Conservation (phyloP, 2,329 filamentous ascomycete genomes). For the Drechslerella coelobrocha region DNA sequence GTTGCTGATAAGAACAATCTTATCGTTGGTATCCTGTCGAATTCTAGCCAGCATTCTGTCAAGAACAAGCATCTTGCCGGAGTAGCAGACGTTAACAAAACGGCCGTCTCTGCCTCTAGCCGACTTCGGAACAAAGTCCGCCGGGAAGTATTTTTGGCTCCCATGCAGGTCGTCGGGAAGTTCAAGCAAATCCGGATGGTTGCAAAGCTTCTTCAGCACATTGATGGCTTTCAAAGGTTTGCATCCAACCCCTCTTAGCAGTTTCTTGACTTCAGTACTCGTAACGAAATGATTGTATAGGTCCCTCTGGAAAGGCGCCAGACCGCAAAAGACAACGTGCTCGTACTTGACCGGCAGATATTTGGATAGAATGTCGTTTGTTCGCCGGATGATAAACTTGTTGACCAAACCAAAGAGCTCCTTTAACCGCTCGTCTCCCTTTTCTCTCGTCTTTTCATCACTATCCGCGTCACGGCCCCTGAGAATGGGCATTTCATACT, state of each 20-base stretch:
- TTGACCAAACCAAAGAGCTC: slow-evolving; percentile 88
- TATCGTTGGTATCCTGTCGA: slow-evolving; percentile 94
- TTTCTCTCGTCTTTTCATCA: slow-evolving; percentile 78
- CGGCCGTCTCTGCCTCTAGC: slow-evolving; percentile 79
- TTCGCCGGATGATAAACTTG: slow-evolving; percentile 96
- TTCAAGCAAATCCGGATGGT: slow-evolving; percentile 91
- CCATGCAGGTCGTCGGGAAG: slow-evolving; percentile 84
- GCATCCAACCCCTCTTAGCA: slow-evolving; percentile 90
- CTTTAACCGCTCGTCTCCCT: slow-evolving; percentile 79
- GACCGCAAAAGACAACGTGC: slow-evolving; percentile 96
- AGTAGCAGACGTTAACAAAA: slow-evolving; percentile 94
- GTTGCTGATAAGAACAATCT: slow-evolving; percentile 98
- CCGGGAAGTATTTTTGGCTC: slow-evolving; percentile 79
- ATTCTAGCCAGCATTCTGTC: slow-evolving; percentile 97
- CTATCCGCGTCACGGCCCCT: slow-evolving; percentile 89
- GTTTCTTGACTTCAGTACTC: slow-evolving; percentile 89
- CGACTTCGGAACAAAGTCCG: slow-evolving; percentile 88
- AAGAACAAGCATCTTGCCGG: slow-evolving; percentile 97
- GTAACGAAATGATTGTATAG: slow-evolving; percentile 98
- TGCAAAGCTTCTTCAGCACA: slow-evolving; percentile 96
- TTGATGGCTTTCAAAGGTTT: slow-evolving; percentile 96
- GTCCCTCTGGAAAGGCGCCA: slow-evolving; percentile 88
- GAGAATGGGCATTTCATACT: slow-evolving; percentile 90
- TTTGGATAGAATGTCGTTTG: slow-evolving; percentile 97
- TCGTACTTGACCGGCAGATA: slow-evolving; percentile 98